These are phyloP conservation scores for Penicillium hesseltinei DNA, from an alignment of 2,329 filamentous ascomycete species.

Conservation along the genomic window DNA sequence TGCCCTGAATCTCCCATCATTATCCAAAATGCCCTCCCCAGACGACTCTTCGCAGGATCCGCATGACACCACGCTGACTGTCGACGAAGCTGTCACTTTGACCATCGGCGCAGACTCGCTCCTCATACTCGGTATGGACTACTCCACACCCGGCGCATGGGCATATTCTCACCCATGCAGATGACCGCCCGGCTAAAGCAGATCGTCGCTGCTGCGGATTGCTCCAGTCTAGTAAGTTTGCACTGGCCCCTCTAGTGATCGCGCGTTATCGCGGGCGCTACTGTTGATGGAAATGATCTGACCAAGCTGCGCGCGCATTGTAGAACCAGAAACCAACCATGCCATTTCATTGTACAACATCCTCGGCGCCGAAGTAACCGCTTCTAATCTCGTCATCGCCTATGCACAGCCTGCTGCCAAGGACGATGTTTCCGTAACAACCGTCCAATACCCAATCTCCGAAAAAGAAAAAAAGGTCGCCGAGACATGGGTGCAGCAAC, in stretches of 20 bases:
- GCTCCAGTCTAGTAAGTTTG: slow-evolving; percentile 48
- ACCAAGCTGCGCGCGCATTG: not conserved
- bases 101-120: slow-evolving; percentile 61
- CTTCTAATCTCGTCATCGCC: slow-evolving; percentile 64
- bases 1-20: slow-evolving; percentile 10
- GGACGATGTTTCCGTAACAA: slow-evolving; percentile 58
- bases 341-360: slow-evolving; percentile 78
- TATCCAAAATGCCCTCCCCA: slow-evolving; percentile 24
- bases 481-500: slow-evolving; percentile 60
- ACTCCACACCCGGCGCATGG: not conserved
- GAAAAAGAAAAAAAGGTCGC: slow-evolving; percentile 51
- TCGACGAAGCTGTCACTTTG: slow-evolving; percentile 59
- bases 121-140: slow-evolving; percentile 54
- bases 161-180: slow-evolving; percentile 32
- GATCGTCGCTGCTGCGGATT: slow-evolving; percentile 55
- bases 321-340: slow-evolving; percentile 48
- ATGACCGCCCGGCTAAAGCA: slow-evolving; percentile 53
- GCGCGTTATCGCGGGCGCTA: slow-evolving; percentile 9
- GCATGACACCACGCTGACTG: slow-evolving; percentile 49
- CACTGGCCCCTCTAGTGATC: slow-evolving; percentile 8
- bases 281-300: slow-evolving; percentile 5
- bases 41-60: slow-evolving; percentile 30
- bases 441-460: slow-evolving; percentile 61
- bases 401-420: slow-evolving; percentile 65
- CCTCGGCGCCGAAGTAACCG: slow-evolving; percentile 71